Evolutionary conservation across 305 asterid species (phyloP).

Genomic region (Striga hermonthica): DNA sequence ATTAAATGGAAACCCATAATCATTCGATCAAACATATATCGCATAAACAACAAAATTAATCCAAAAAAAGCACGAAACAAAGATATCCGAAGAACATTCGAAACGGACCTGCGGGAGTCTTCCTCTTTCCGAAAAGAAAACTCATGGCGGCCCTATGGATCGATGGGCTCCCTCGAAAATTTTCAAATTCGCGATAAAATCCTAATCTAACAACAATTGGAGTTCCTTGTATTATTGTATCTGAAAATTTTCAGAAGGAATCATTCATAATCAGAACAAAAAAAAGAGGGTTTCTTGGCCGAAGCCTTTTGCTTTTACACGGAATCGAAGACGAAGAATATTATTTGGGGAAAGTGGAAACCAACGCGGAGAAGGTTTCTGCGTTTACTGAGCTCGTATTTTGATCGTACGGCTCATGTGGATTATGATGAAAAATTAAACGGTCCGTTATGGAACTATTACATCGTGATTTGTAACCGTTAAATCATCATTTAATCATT

Average conservation of each 20-base stretch:
- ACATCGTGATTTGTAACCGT: too few relatives aligned
- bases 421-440: not conserved
- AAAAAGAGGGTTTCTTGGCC: slow-evolving; percentile 22
- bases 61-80: not conserved
- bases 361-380: slow-evolving; percentile 33
- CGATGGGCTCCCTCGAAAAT: slow-evolving; percentile 26
- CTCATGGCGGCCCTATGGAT: slow-evolving; percentile 55
- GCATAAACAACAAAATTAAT: not conserved
- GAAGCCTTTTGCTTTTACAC: slow-evolving; percentile 28
- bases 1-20: not conserved
- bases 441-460: too few relatives aligned
- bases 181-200: slow-evolving; percentile 25
- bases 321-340: slow-evolving; percentile 33
- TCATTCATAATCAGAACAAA: not conserved
- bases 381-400: not conserved
- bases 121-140: slow-evolving; percentile 83
- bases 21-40: slow-evolving; percentile 23
- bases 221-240: slow-evolving; percentile 16
- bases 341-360: slow-evolving; percentile 4
- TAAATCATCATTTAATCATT: too few relatives aligned
- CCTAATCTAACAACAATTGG: not conserved
- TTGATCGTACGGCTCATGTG: slow-evolving; percentile 6
- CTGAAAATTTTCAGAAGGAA: slow-evolving; percentile 16
- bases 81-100: not conserved
- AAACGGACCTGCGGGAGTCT: slow-evolving; percentile 82